phyloP scores from a whole-genome alignment of 2,329 filamentous ascomycete species.

The Fusarium sp. region DNA sequence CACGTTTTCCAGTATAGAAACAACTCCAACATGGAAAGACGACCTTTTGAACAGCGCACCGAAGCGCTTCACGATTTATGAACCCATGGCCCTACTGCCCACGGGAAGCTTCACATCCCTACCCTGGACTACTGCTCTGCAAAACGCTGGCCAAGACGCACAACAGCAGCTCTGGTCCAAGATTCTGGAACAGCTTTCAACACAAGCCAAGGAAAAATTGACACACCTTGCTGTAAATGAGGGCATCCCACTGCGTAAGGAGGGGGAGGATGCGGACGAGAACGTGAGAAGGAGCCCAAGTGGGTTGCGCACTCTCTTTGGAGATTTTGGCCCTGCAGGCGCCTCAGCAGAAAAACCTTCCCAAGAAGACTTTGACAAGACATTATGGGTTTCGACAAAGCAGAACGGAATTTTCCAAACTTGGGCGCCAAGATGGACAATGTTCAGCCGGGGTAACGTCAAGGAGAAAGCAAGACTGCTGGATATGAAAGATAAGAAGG shows the following conservation, averaged over 20 bases:
- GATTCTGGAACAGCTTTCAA: constrained; percentile 65
- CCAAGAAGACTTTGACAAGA: constrained; percentile 70
- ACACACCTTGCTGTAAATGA: constrained; percentile 75
- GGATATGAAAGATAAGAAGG: constrained; percentile 56
- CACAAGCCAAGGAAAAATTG: constrained; percentile 57
- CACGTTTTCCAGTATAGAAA: constrained; percentile 1
- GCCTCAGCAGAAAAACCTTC: constrained; percentile 51
- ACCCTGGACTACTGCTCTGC: constrained; percentile 60
- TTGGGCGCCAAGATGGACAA: constrained; percentile 92
- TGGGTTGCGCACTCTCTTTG: constrained; percentile 78
- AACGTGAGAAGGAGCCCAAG: constrained; percentile 83
- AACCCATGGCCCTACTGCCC: constrained; percentile 73
- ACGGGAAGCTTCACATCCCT: constrained; percentile 68
- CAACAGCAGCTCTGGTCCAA: constrained; percentile 61
- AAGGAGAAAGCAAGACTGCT: constrained; percentile 88
- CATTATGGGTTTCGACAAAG: constrained; percentile 84
- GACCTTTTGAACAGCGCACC: constrained; percentile 62
- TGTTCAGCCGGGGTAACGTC: constrained; percentile 94
- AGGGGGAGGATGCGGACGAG: constrained; percentile 56
- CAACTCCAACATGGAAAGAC: constrained; percentile 37
- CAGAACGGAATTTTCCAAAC: constrained; percentile 87
- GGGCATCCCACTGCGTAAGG: constrained; percentile 68
- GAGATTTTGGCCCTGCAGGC: constrained; percentile 77
- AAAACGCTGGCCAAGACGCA: constrained; percentile 41
- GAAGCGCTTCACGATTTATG: constrained; percentile 73